phyloP scores from a whole-genome alignment of 192 early-diverging fungal species.

The Cetraspora pellucida region DNA sequence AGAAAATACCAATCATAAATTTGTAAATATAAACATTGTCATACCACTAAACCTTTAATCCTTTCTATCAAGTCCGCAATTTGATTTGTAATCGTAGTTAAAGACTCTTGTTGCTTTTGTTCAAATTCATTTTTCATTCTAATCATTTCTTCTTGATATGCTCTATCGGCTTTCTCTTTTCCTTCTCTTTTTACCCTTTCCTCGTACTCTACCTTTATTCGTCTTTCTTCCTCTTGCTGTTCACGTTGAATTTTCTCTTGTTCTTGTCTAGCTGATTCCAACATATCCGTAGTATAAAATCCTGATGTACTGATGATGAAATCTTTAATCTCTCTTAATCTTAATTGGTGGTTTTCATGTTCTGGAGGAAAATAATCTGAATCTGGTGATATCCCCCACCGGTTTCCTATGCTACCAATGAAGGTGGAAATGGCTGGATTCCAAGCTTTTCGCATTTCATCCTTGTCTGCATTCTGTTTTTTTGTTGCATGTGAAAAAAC shows the following conservation, averaged over 20 bases:
- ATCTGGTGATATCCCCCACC: conserved; percentile 23
- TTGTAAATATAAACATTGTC: too few species aligned
- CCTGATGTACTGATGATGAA: background rate
- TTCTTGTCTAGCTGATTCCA: conserved; percentile 3
- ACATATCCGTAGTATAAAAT: conserved; percentile 11
- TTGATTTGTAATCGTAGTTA: background rate
- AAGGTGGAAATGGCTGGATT: background rate
- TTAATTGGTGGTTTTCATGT: background rate
- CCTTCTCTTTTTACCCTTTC: conserved; percentile 2
- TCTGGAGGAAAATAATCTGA: conserved; percentile 16
- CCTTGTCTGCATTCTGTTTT: background rate
- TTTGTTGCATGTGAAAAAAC: conserved; percentile 30
- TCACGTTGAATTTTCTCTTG: conserved; percentile 1
- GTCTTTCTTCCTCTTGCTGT: background rate
- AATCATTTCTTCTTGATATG: background rate
- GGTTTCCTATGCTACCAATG: background rate
- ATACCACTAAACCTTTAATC: too few species aligned
- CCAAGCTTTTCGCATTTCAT: conserved; percentile 13
- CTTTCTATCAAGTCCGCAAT: background rate
- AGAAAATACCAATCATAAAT: too few species aligned
- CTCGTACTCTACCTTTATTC: background rate
- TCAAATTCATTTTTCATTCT: background rate
- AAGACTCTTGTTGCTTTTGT: background rate
- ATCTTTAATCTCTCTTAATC: background rate
- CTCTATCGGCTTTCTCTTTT: conserved; percentile 8